These are phyloP conservation scores for Lentinula sp. DNA, from an alignment of 768 basidiomycete genomes.

Conservation along the genomic window DNA sequence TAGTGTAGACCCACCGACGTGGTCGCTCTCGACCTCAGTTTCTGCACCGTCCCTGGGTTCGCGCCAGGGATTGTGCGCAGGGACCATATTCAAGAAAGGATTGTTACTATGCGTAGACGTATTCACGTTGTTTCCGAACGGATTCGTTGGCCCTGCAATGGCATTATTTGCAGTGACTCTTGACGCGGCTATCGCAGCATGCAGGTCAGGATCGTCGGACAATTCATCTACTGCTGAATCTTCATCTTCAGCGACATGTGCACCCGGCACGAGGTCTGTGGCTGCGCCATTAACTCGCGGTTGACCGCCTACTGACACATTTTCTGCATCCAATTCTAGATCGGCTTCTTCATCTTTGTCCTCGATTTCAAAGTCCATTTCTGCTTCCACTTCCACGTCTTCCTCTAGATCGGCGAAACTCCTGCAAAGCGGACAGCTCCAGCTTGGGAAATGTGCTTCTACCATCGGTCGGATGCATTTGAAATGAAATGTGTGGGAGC, in stretches of 20 bases:
- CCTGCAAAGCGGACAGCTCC: constrained; percentile 92
- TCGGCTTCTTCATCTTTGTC: neutral
- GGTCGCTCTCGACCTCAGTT: constrained; percentile 32
- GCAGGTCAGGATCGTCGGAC: neutral
- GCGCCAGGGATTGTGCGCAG: neutral
- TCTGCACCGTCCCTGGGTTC: constrained; percentile 22
- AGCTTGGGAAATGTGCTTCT: constrained; percentile 84
- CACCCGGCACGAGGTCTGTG: neutral
- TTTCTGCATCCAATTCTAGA: neutral
- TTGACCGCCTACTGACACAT: neutral
- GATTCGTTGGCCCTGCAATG: neutral
- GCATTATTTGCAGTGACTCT: neutral
- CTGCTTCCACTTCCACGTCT: constrained; percentile 69
- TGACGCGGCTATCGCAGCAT: neutral
- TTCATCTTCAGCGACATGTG: neutral
- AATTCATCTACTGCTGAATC: constrained; percentile 1
- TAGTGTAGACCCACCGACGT: neutral
- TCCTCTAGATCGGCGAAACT: constrained; percentile 95
- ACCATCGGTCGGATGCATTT: constrained; percentile 94
- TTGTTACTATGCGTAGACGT: neutral
- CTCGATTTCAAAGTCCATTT: constrained; percentile 10
- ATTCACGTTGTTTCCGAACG: neutral
- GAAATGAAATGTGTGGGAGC: constrained; percentile 94
- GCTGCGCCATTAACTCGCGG: constrained; percentile 7
- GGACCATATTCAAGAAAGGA: neutral